These are phyloP conservation scores for Hyphopichia buzzinii DNA, from an alignment of 1,139 yeast genomes.

Conservation along the genomic window DNA sequence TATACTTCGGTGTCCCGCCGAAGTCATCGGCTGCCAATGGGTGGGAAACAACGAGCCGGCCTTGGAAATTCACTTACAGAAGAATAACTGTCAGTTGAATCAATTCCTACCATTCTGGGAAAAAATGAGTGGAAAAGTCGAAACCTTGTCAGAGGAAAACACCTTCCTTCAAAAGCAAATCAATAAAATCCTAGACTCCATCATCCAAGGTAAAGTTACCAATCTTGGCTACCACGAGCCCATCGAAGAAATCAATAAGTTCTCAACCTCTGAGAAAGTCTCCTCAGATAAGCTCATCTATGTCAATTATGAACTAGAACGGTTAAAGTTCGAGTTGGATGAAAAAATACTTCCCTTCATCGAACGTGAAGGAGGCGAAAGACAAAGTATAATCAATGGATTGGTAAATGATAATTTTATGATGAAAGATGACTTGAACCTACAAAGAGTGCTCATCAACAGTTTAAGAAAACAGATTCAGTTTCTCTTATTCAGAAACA, in stretches of 20 bases:
- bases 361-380: slow-evolving; percentile 30
- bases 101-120: slow-evolving; percentile 30
- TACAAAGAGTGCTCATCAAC: slow-evolving; percentile 45
- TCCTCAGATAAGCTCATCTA: slow-evolving; percentile 27
- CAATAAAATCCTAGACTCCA: slow-evolving; percentile 45
- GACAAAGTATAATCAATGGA: slow-evolving; percentile 36
- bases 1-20: slow-evolving; percentile 38
- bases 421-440: slow-evolving; percentile 49
- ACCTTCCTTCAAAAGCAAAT: slow-evolving; percentile 40
- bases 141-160: slow-evolving; percentile 22
- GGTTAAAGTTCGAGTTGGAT: slow-evolving; percentile 43
- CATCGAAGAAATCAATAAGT: slow-evolving; percentile 42
- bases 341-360: slow-evolving; percentile 41
- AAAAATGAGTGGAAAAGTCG: slow-evolving; percentile 19
- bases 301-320: slow-evolving; percentile 37
- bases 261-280: slow-evolving; percentile 4
- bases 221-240: slow-evolving; percentile 51
- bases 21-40: slow-evolving; percentile 42
- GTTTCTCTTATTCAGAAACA: slow-evolving; percentile 43
- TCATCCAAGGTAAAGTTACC: slow-evolving; percentile 51
- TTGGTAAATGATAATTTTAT: slow-evolving; percentile 44
- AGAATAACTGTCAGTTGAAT: slow-evolving; percentile 32
- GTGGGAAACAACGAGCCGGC: slow-evolving; percentile 38
- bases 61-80: slow-evolving; percentile 36
- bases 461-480: slow-evolving; percentile 53